Percentiles rank a stretch among this genome's conserved stretches.
Evolutionary conservation across 768 basidiomycete genomes (phyloP).

Genomic region (Amanita muscaria): DNA sequence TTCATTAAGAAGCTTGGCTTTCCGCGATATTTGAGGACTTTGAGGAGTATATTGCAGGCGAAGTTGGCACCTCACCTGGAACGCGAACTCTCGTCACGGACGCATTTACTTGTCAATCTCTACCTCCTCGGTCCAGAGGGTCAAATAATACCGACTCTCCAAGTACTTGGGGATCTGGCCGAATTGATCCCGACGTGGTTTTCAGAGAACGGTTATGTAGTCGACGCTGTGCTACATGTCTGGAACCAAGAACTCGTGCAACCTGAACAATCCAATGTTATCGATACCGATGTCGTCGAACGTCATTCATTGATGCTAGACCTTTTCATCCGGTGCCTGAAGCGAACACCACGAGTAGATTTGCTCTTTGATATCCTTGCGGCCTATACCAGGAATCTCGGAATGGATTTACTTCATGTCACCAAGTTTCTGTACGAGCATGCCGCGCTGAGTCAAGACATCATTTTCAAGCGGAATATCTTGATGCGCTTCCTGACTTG

Average conservation of each 20-base stretch:
- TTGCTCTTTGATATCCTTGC: constrained; percentile 83
- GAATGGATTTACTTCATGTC: constrained; percentile 71
- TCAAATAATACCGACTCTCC: constrained; percentile 60
- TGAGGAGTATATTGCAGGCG: constrained; percentile 76
- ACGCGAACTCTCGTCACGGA: constrained; percentile 56
- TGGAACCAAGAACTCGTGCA: constrained; percentile 55
- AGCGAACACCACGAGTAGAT: constrained; percentile 71
- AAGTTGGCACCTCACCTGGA: constrained; percentile 68
- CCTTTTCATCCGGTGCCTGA: constrained; percentile 68
- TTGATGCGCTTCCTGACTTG: constrained; percentile 79
- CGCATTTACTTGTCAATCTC: constrained; percentile 40
- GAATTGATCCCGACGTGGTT: constrained; percentile 65
- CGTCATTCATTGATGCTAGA: constrained; percentile 59
- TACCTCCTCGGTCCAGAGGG: constrained; percentile 44
- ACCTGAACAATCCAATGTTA: constrained; percentile 32
- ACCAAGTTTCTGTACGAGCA: constrained; percentile 83
- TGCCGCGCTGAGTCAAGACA: constrained; percentile 64
- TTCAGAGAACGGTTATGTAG: constrained; percentile 50
- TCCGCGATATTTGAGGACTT: constrained; percentile 71
- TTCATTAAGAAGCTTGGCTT: constrained; percentile 75
- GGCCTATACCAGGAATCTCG: constrained; percentile 69
- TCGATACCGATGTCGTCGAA: constrained; percentile 43
- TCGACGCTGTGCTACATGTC: constrained; percentile 62
- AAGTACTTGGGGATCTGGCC: constrained; percentile 70
- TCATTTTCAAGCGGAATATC: constrained; percentile 70